phyloP scores from a whole-genome alignment of 2,329 filamentous ascomycete genomes.

The Emmonsiellopsis sp. region DNA sequence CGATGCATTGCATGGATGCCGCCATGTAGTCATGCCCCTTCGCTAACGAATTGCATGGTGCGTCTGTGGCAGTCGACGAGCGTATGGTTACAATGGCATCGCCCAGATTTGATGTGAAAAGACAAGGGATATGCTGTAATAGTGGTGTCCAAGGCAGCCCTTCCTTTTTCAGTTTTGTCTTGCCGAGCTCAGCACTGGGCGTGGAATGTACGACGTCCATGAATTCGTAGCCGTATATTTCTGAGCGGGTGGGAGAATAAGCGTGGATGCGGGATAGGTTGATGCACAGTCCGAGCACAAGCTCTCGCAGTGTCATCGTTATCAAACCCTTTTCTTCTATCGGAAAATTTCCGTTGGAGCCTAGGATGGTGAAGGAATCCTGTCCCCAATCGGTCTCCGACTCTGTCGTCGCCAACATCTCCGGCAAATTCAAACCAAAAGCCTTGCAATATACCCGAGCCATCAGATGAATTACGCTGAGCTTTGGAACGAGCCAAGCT shows the following conservation, averaged over 20 bases:
- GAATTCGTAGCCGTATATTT: conserved; percentile 4
- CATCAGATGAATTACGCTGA: conserved; percentile 1
- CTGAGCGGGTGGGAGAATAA: not conserved
- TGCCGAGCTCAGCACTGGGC: not conserved
- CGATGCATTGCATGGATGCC: not conserved
- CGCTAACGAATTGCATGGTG: not conserved
- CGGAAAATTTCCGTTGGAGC: not conserved
- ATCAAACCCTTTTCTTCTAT: not conserved
- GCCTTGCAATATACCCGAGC: not conserved
- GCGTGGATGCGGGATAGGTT: not conserved
- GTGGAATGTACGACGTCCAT: not conserved
- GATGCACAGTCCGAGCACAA: not conserved
- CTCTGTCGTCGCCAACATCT: not conserved
- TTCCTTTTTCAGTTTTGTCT: not conserved
- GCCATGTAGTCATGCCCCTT: not conserved
- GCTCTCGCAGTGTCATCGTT: not conserved
- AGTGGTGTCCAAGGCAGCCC: not conserved
- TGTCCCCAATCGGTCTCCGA: not conserved
- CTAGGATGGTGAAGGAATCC: not conserved
- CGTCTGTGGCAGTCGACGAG: not conserved
- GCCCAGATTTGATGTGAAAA: conserved; percentile 1
- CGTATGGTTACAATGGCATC: not conserved
- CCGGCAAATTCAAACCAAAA: not conserved
- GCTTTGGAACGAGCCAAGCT: conserved; percentile 2
- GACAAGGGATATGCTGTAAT: not conserved